A percentile compares a stretch with the other conserved stretches of the same genome.
Evolutionary conservation across 352 stramenopile species (phyloP).

Genomic region (Pythium inflatum): DNA sequence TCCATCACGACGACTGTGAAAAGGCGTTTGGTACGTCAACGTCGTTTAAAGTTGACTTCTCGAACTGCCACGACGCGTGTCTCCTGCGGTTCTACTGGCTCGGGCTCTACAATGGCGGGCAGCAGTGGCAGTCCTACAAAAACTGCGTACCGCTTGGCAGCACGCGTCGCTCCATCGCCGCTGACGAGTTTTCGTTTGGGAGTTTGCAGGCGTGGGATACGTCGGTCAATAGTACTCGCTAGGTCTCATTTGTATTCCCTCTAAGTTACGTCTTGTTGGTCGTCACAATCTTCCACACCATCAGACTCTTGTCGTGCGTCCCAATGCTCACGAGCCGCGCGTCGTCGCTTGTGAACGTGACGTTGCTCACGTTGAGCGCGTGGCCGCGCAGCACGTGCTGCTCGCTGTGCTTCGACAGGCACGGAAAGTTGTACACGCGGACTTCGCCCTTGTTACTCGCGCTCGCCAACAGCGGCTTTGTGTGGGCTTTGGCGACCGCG

Average conservation of each 20-base stretch:
- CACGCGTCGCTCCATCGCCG: too few relatives aligned
- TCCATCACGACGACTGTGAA: slow-evolving; percentile 33
- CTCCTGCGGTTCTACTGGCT: slow-evolving; percentile 37
- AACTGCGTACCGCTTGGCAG: too few relatives aligned
- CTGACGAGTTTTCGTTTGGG: too few relatives aligned
- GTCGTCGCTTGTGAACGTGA: slow-evolving; percentile 77
- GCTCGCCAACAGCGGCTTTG: slow-evolving; percentile 49
- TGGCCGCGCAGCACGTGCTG: slow-evolving; percentile 68
- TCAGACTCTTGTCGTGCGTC: slow-evolving; percentile 69
- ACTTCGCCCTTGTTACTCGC: slow-evolving; percentile 76
- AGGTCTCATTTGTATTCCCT: too few relatives aligned
- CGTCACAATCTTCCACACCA: slow-evolving; percentile 55
- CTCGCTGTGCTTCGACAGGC: slow-evolving; percentile 59
- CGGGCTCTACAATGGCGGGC: slow-evolving; percentile 22
- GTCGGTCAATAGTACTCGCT: too few relatives aligned
- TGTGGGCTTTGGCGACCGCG: slow-evolving; percentile 55
- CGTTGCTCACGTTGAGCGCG: slow-evolving; percentile 57
- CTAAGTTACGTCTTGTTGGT: too few relatives aligned
- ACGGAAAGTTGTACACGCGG: slow-evolving; percentile 70
- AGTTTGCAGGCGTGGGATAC: too few relatives aligned
- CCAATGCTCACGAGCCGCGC: slow-evolving; percentile 69
- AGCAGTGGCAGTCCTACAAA: slow-evolving; percentile 25
- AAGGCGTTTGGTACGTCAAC: slow-evolving; percentile 21
- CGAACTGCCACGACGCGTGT: slow-evolving; percentile 18
- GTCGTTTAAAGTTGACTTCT: slow-evolving; percentile 28